Evolutionary conservation across 1,284 basidiomycete species (phyloP).

Genomic region (Vanrija sp.): DNA sequence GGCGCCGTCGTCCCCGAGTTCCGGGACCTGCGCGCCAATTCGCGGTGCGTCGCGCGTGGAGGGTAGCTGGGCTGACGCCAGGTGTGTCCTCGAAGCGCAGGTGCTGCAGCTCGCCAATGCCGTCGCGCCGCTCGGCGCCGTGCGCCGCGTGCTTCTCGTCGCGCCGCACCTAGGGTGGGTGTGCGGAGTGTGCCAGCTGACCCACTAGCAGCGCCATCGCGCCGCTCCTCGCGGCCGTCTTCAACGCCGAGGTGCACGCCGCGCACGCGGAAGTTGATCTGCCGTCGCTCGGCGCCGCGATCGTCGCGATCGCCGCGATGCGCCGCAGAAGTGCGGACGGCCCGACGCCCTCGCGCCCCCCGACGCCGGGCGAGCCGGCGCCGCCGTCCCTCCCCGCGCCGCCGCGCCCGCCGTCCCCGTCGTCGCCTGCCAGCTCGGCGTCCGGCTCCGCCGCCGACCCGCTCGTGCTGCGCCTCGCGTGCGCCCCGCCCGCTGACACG

Average conservation of each 20-base stretch:
- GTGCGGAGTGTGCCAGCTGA: no score
- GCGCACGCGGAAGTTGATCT: background rate
- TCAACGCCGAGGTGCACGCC: conserved; percentile 2
- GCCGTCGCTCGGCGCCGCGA: background rate
- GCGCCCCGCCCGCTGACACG: background rate
- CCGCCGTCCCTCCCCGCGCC: background rate
- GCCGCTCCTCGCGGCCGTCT: conserved; percentile 7
- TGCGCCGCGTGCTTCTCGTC: conserved; percentile 3
- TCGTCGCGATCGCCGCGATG: background rate
- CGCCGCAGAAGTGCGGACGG: no score
- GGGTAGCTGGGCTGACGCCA: background rate
- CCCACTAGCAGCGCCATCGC: conserved; percentile 1
- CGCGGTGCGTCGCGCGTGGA: background rate
- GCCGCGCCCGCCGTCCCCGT: background rate
- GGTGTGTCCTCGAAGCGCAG: conserved; percentile 10
- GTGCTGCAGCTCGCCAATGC: background rate
- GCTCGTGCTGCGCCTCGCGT: background rate
- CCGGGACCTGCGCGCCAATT: conserved; percentile 8
- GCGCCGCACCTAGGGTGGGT: conserved; percentile 5
- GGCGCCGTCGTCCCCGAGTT: conserved; percentile 6
- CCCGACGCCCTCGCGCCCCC: background rate
- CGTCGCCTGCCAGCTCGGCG: background rate
- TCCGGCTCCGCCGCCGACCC: background rate
- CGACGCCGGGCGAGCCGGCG: background rate
- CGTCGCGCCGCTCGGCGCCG: background rate